A percentile compares a stretch with the other conserved stretches of the same genome.
Evolutionary conservation across 768 basidiomycete genomes (phyloP).

Genomic region (Russula foetens): DNA sequence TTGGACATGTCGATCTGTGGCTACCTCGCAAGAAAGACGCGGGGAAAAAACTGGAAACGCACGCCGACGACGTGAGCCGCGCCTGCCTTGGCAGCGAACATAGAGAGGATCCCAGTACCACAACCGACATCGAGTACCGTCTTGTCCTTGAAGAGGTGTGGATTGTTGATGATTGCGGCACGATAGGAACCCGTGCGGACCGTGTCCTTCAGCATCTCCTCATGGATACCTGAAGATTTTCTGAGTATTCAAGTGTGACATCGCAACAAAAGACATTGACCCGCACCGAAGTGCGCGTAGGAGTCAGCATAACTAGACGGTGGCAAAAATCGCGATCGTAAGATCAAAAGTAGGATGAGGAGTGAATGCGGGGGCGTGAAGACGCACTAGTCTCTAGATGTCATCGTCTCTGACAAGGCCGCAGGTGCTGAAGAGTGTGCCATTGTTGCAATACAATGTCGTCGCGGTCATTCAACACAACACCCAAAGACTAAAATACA

Average conservation of each 20-base stretch:
- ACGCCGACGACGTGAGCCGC: slow-evolving; percentile 92
- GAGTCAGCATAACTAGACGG: slow-evolving; percentile 82
- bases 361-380: background rate
- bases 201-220: slow-evolving; percentile 98
- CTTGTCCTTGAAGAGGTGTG: slow-evolving; percentile 94
- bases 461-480: too few species aligned
- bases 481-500: too few species aligned
- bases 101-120: slow-evolving; percentile 94
- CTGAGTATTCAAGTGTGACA: background rate
- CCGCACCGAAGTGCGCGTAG: slow-evolving; percentile 86
- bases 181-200: slow-evolving; percentile 96
- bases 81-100: slow-evolving; percentile 97
- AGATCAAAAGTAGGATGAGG: slow-evolving; percentile 18
- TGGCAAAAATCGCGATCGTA: background rate
- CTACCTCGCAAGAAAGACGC: background rate
- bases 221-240: slow-evolving; percentile 71
- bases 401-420: slow-evolving; percentile 40
- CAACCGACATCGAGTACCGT: slow-evolving; percentile 97
- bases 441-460: background rate
- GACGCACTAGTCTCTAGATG: slow-evolving; percentile 81
- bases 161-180: slow-evolving; percentile 88
- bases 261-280: background rate
- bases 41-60: slow-evolving; percentile 25
- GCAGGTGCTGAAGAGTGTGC: slow-evolving; percentile 6
- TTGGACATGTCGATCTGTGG: slow-evolving; percentile 98